These are phyloP conservation scores for Corylus americana DNA, from an alignment of 306 rosid species.

Conservation along the genomic window DNA sequence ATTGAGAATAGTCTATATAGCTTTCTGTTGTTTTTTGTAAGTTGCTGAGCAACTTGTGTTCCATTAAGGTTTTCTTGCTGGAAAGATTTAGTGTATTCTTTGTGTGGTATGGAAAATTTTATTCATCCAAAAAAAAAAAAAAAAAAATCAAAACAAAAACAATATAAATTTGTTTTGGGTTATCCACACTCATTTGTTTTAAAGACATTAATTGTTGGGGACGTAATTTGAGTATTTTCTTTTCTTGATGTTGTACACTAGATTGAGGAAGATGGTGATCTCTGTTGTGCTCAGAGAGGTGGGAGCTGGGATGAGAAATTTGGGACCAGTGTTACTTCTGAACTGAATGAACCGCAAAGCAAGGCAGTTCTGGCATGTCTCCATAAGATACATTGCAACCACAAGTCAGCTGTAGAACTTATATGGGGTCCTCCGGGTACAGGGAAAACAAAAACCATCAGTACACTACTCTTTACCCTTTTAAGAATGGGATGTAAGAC, in stretches of 20 bases:
- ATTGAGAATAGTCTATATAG: no score
- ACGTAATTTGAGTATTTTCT: neutral
- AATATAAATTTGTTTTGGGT: neutral
- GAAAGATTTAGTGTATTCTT: neutral
- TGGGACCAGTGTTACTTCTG: constrained; percentile 18
- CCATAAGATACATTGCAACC: constrained; percentile 30
- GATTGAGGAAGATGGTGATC: constrained; percentile 39
- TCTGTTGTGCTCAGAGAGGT: constrained; percentile 19
- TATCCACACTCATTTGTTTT: neutral
- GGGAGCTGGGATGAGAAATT: constrained; percentile 1
- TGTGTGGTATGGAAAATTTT: no score
- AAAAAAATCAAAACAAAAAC: no score
- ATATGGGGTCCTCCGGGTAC: constrained; percentile 95
- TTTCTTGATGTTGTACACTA: constrained; percentile 9
- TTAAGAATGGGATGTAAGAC: constrained; percentile 44
- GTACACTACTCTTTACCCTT: constrained; percentile 50
- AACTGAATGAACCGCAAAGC: constrained; percentile 54
- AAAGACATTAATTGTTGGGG: no score
- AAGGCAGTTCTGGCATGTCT: constrained; percentile 54
- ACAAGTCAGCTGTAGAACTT: constrained; percentile 48
- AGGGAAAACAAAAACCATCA: constrained; percentile 65
- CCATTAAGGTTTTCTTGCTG: neutral
- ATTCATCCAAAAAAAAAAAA: no score
- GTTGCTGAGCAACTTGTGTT: no score
- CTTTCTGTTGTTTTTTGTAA: no score